phyloP scores from a whole-genome alignment of 2,329 filamentous ascomycete species.

The Botrytis medusae region DNA sequence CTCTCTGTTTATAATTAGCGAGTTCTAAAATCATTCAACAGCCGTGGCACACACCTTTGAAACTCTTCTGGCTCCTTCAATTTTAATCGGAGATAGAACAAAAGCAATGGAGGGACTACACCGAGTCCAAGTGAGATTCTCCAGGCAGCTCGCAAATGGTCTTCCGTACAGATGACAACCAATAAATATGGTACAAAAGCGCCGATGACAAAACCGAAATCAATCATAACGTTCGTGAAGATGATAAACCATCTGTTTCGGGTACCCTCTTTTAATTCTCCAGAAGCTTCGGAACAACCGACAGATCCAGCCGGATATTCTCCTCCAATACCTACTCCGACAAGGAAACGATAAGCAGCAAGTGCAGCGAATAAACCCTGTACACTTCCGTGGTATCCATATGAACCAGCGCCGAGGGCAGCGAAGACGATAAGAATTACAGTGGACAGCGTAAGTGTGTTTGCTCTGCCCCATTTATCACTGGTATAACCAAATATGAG shows the following conservation, averaged over 20 bases:
- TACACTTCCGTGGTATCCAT: conserved; percentile 67
- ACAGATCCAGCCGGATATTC: conserved; percentile 85
- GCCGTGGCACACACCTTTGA: conserved; percentile 41
- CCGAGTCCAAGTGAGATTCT: conserved; percentile 77
- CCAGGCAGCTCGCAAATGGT: conserved; percentile 75
- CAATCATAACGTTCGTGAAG: conserved; percentile 87
- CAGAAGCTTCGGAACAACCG: conserved; percentile 78
- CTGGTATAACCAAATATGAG: conserved; percentile 77
- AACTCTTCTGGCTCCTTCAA: conserved; percentile 80
- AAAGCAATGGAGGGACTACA: conserved; percentile 70
- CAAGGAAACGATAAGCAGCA: conserved; percentile 80
- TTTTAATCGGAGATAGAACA: conserved; percentile 70
- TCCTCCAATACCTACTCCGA: conserved; percentile 66
- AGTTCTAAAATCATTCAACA: background rate
- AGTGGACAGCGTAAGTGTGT: conserved; percentile 78
- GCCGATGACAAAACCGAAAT: conserved; percentile 72
- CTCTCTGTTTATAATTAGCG: conserved; percentile 32
- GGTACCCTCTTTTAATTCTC: conserved; percentile 75
- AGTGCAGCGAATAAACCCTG: conserved; percentile 75
- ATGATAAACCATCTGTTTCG: conserved; percentile 91
- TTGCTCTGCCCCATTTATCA: conserved; percentile 82
- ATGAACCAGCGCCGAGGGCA: conserved; percentile 73
- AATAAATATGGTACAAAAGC: conserved; percentile 73
- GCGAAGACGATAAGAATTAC: conserved; percentile 84
- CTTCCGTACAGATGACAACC: conserved; percentile 51